Conservation (phyloP, 495 filamentous ascomycete genomes). For the Aspergillus indologenus region DNA sequence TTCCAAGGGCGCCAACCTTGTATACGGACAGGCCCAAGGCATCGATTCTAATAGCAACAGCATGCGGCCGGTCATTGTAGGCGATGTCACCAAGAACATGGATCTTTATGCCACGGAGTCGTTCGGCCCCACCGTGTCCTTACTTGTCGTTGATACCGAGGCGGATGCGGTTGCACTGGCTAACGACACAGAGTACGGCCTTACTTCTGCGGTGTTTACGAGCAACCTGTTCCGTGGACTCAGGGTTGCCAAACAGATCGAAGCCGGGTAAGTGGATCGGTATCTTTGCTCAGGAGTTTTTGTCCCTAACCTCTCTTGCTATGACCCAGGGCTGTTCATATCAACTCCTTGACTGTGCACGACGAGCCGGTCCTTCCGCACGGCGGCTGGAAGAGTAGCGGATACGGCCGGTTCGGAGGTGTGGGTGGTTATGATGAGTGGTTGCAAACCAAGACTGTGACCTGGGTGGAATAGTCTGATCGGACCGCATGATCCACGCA, state of each 20-base stretch:
- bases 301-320: not conserved
- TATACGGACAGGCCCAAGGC: conserved; percentile 54
- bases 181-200: conserved; percentile 53
- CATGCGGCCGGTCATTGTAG: conserved; percentile 71
- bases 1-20: conserved; percentile 62
- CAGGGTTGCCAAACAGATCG: conserved; percentile 46
- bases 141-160: conserved; percentile 45
- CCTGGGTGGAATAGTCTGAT: conserved; percentile 47
- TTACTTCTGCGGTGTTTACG: conserved; percentile 48
- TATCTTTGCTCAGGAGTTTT: not conserved
- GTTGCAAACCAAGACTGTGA: conserved; percentile 79
- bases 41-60: conserved; percentile 47
- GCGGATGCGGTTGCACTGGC: conserved; percentile 48
- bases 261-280: conserved; percentile 40
- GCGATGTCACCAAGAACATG: conserved; percentile 72
- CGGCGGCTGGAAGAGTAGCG: conserved; percentile 82
- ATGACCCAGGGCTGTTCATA: conserved; percentile 65
- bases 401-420: conserved; percentile 69
- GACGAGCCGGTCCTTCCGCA: conserved; percentile 79
- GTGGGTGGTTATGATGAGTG: conserved; percentile 66
- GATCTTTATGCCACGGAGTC: conserved; percentile 77
- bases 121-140: conserved; percentile 76
- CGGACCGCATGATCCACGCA: not conserved
- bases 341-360: conserved; percentile 82
- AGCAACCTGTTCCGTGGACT: conserved; percentile 46